A percentile compares a stretch with the other conserved stretches of the same genome.
These are phyloP conservation scores for Secale cereale DNA, from an alignment of 176 grass and related monocot species.

Conservation along the genomic window DNA sequence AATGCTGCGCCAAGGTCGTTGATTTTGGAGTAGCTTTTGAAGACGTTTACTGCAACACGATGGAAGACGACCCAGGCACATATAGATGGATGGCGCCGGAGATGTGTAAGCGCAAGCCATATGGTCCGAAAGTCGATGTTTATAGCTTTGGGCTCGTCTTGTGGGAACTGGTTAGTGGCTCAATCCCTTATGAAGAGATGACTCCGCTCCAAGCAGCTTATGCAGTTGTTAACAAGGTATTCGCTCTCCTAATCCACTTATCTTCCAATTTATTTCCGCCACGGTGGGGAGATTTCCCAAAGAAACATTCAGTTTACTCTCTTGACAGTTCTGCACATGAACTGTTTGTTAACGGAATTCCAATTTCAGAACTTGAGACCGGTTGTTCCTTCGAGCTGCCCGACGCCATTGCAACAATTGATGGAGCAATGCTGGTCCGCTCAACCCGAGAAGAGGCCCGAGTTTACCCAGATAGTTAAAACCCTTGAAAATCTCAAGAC, in stretches of 20 bases:
- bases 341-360: neutral
- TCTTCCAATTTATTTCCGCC: neutral
- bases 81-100: constrained; percentile 99
- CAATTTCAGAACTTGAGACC: constrained; percentile 86
- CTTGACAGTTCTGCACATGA: neutral
- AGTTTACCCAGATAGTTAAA: constrained; percentile 68
- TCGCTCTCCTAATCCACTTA: neutral
- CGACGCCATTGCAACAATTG: constrained; percentile 47
- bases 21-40: constrained; percentile 97
- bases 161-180: constrained; percentile 84
- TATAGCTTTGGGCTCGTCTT: constrained; percentile 89
- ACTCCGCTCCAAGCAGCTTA: constrained; percentile 87
- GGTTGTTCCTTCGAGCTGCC: constrained; percentile 56
- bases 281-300: neutral
- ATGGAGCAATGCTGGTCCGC: constrained; percentile 87
- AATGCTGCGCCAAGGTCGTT: constrained; percentile 72
- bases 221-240: constrained; percentile 94
- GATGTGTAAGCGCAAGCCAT: constrained; percentile 79
- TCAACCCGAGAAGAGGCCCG: constrained; percentile 71
- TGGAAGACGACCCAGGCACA: constrained; percentile 78
- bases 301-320: constrained; percentile 4
- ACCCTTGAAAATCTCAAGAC: constrained; percentile 66
- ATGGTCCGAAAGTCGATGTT: constrained; percentile 83
- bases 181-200: constrained; percentile 81
- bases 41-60: constrained; percentile 50